Conservation (phyloP, 1,139 yeast genomes). For the Waltiozyma sp. region DNA sequence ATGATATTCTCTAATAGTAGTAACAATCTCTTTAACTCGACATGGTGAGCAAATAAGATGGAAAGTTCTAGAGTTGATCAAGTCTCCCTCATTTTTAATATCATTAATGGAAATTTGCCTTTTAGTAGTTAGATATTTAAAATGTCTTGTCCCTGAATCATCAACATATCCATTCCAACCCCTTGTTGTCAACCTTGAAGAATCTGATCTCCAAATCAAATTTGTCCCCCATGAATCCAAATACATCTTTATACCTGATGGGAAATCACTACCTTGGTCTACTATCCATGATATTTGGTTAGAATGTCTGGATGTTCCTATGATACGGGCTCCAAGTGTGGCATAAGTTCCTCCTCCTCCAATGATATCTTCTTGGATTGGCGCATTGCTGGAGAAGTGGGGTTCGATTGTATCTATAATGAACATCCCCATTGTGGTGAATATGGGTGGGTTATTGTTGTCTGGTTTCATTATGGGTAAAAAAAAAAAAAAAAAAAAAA, state of each 20-base stretch:
- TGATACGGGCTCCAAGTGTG: slow-evolving; percentile 59
- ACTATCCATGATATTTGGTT: slow-evolving; percentile 51
- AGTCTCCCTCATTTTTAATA: slow-evolving; percentile 28
- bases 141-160: slow-evolving; percentile 34
- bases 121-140: slow-evolving; percentile 51
- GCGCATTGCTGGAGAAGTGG: neutral
- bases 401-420: neutral
- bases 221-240: slow-evolving; percentile 56
- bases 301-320: slow-evolving; percentile 29
- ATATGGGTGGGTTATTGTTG: too few species aligned
- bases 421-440: neutral
- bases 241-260: slow-evolving; percentile 32
- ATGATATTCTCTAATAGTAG: slow-evolving; percentile 10
- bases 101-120: slow-evolving; percentile 54
- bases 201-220: slow-evolving; percentile 40
- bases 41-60: slow-evolving; percentile 72
- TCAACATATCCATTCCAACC: slow-evolving; percentile 71
- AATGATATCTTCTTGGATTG: slow-evolving; percentile 32
- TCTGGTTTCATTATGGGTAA: too few species aligned
- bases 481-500: too few species aligned
- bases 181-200: slow-evolving; percentile 53
- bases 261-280: slow-evolving; percentile 76
- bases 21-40: slow-evolving; percentile 40
- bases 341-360: slow-evolving; percentile 93
- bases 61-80: slow-evolving; percentile 35